Evolutionary conservation across 1,284 basidiomycete genomes (phyloP), one percentile per base, ranked within the genome.

Genomic region (Trichosporon asahii): DNA sequence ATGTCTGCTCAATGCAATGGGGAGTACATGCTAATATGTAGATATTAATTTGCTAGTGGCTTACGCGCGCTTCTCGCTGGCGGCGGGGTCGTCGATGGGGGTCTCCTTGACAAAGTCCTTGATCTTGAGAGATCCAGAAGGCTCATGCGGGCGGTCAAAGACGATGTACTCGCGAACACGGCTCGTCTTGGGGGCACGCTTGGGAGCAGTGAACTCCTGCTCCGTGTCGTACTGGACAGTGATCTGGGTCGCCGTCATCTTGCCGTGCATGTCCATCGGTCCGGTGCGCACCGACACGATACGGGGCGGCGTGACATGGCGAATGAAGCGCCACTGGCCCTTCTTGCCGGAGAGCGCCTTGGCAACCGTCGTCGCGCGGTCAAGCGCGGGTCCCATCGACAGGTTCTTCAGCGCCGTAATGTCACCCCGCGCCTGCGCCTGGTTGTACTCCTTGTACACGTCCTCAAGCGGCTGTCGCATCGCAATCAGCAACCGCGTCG

Each of bases 51-150:
- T 11, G 29, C 57, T 61, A 31, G 4, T 2, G 14, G 18, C 57
- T 53, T 31, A 61, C 2, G 4, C 7, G 57, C 57, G 57, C 27
- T 31, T 29, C 57, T 61, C 57, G 57, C 57, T 18, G 14, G 57
- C 57, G 29, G 18, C 29, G 18, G 57, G 57, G 29, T 61, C 57
- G 29, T 61, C 29, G 7, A 33, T 7, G 29, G 27, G 6, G 27
- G 57, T 61, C 57, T 61, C 97, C 57, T 61, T 61, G 27, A 31
- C 18, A 15, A 61, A 61, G 65, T 63, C 60, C 65, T 66, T 71
- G 49, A 71, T 35, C 15, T 14, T 31, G 65, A 65, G 66, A 40
- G 44, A 27, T 23, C 18, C 31, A 44, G 65, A 65, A 2, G 33
- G 27, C 5, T 7, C 29, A 9, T 57, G 33, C 25, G 46, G 14